A percentile compares a stretch with the other conserved stretches of the same genome.
Evolutionary conservation across 805 yeast species (phyloP).

Genomic region (Pichia occidentalis): DNA sequence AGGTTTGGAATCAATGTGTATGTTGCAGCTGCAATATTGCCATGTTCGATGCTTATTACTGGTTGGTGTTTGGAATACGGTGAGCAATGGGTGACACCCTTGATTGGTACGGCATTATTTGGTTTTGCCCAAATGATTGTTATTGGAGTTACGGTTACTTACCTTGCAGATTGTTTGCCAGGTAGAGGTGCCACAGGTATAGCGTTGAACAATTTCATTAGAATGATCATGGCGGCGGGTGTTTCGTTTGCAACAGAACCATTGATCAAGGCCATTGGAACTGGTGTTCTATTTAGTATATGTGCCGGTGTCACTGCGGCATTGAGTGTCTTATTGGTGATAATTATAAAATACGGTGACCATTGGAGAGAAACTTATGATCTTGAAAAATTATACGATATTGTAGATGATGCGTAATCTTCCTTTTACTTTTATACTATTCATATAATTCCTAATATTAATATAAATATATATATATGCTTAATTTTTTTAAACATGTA

Average conservation of each 20-base stretch:
- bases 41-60: conserved; percentile 60
- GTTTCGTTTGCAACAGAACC: conserved; percentile 77
- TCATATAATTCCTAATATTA: no score
- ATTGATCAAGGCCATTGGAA: conserved; percentile 55
- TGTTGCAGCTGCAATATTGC: conserved; percentile 54
- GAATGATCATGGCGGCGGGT: conserved; percentile 68
- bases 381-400: conserved; percentile 49
- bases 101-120: conserved; percentile 73
- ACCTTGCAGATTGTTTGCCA: conserved; percentile 76
- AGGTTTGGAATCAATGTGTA: conserved; percentile 71
- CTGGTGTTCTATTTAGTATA: conserved; percentile 65
- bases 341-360: conserved; percentile 51
- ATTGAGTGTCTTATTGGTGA: conserved; percentile 35
- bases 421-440: not conserved
- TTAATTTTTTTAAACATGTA: not conserved
- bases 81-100: conserved; percentile 70
- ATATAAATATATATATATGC: no score
- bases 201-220: conserved; percentile 68
- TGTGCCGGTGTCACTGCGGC: conserved; percentile 50
- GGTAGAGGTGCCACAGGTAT: conserved; percentile 88
- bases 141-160: conserved; percentile 75
- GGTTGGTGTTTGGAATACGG: conserved; percentile 76
- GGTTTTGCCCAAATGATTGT: conserved; percentile 82
- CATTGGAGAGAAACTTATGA: conserved; percentile 59
- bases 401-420: conserved; percentile 26